Conservation (phyloP, 768 basidiomycete species). For the Amyloporia xantha region DNA sequence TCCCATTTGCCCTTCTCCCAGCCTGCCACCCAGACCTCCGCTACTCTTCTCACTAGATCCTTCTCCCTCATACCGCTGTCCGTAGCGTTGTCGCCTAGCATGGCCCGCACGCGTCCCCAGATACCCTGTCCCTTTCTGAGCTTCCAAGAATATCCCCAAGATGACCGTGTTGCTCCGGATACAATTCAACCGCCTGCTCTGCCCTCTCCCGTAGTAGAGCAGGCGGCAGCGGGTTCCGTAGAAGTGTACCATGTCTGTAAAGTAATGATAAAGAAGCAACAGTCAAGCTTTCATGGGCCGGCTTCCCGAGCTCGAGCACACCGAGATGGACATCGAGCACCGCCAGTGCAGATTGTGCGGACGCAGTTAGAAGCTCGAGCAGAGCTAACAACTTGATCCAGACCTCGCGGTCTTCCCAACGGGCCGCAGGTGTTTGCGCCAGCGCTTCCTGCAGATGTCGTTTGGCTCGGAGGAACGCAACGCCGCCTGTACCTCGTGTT, state of each 20-base stretch:
- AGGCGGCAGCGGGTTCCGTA: conserved; percentile 56
- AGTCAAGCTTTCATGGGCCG: conserved; percentile 47
- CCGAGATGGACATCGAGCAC: conserved; percentile 30
- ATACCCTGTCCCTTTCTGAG: conserved; percentile 68
- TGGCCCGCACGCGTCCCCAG: conserved; percentile 64
- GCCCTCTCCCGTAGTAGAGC: conserved; percentile 50
- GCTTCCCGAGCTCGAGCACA: conserved; percentile 12
- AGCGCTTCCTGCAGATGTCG: conserved; percentile 48
- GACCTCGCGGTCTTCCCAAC: conserved; percentile 53
- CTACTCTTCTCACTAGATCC: conserved; percentile 48
- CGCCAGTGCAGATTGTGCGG: conserved; percentile 34
- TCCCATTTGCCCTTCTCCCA: conserved; percentile 74
- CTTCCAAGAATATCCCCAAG: conserved; percentile 68
- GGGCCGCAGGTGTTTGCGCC: conserved; percentile 12
- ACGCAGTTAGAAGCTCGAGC: conserved; percentile 52
- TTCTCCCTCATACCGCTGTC: conserved; percentile 39
- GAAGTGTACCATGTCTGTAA: conserved; percentile 47
- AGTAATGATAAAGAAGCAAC: conserved; percentile 52
- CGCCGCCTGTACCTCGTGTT: conserved; percentile 44
- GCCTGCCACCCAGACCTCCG: conserved; percentile 75
- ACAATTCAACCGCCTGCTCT: conserved; percentile 45
- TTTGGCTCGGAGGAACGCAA: conserved; percentile 57
- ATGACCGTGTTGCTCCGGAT: conserved; percentile 68
- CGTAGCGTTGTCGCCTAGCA: conserved; percentile 40
- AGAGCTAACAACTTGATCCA: conserved; percentile 65